Base-by-base conservation (phyloP, 768 basidiomycete species). In the Sistotremastrum niveocremeum region DNA sequence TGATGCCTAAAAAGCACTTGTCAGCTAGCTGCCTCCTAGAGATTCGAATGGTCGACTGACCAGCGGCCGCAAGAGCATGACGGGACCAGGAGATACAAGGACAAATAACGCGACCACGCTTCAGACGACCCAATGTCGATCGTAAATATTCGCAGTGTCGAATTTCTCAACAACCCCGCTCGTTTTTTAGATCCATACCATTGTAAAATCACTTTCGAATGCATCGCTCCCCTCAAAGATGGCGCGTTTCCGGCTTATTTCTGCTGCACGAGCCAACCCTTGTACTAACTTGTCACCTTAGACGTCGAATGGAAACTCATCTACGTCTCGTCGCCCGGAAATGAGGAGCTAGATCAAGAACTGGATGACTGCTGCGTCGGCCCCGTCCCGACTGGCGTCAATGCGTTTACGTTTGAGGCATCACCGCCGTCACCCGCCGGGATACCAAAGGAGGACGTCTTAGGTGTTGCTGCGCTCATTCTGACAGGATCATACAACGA, bases 281-380 rank as follows among this genome's bases (percentile, higher is more conserved):
- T 30, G 7, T 34, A 40, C 31, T 47, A 36, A 33, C 28, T 45
- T 37, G 6, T 38, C 12, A 35, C 7, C 12, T 29, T 20, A 94
- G 95, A 99, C 64, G 78, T 99, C 51, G 95, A 99, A 62, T 99
- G 95, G 95, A 81, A 81, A 53, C 81, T 99, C 53, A 90, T 95
- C 40, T 98, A 94, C 61, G 94, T 98, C 44, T 89, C 95, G 2
- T 89, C 84, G 3, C 93, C 94, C 0, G 90, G 82, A 7, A 76
- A 86, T 59, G 85, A 89, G 56, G 80, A 84, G 37, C 83, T 84
- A 42, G 95, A 99, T 62, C 95, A 99, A 61, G 95, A 98, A 61
- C 76, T 99, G 28, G 95, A 99, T 63, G 87, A 89, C 57, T 97
- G 91, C 62, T 81, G 97, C 55, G 95, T 99, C 33, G 95, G 95